Percentiles rank a stretch among this genome's conserved stretches.
phyloP scores from a whole-genome alignment of 768 basidiomycete genomes.

The Pleurotus salmoneostramineus region DNA sequence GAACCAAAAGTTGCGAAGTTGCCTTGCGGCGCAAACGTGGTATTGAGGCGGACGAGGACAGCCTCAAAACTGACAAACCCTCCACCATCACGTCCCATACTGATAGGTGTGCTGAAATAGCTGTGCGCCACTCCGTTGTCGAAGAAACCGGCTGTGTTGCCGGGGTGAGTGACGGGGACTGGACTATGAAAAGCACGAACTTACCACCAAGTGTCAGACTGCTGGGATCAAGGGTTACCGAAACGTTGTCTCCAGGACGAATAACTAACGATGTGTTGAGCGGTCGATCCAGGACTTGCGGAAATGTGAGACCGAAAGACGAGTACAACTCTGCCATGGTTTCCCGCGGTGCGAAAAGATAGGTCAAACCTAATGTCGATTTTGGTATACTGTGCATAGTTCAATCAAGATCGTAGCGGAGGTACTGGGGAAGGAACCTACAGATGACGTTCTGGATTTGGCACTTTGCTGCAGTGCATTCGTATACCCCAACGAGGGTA shows the following conservation, averaged over 20 bases:
- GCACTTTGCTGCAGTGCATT: conserved; percentile 31
- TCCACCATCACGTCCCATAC: conserved; percentile 13
- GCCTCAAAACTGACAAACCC: conserved; percentile 17
- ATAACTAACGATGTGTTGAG: not conserved
- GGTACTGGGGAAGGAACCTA: conserved; percentile 13
- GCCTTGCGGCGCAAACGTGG: conserved; percentile 16
- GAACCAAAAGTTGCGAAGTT: conserved; percentile 12
- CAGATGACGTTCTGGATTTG: conserved; percentile 25
- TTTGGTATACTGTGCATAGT: conserved; percentile 17
- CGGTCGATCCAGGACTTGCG: conserved; percentile 16
- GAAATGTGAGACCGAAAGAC: conserved; percentile 26
- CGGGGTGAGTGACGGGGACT: not conserved
- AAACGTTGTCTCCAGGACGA: not conserved
- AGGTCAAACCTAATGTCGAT: conserved; percentile 19
- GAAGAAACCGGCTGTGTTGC: conserved; percentile 23
- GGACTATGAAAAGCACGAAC: not conserved
- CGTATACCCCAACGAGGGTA: conserved; percentile 38
- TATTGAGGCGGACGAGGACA: conserved; percentile 17
- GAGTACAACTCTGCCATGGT: conserved; percentile 27
- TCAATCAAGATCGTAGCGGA: conserved; percentile 1
- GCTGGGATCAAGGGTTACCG: conserved; percentile 14
- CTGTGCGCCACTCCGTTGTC: conserved; percentile 30
- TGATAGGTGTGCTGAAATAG: conserved; percentile 17
- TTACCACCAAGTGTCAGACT: conserved; percentile 22
- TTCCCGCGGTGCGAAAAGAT: conserved; percentile 31